Base-by-base conservation (phyloP, 345 rosid species). In the Laguncularia racemosa region DNA sequence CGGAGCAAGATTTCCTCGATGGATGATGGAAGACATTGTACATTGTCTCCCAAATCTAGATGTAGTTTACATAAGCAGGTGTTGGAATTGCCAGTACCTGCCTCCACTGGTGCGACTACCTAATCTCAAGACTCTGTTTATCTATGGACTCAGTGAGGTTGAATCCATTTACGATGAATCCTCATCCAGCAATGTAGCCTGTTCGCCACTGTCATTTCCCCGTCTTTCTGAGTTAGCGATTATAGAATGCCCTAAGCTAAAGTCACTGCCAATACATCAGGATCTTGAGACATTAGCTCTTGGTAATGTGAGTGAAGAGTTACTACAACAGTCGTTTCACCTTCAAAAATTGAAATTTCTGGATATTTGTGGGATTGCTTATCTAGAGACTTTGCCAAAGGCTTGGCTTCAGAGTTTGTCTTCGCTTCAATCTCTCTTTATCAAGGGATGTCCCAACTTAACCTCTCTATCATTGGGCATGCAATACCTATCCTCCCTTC, bases 41-140 rank as follows among this genome's bases (percentile, higher is more conserved):
- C 40, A 9, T 6, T 60, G 28, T 26, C 20, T 51, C 13, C 33
- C 56, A 15, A 40, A 50, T 44, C 49, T 60, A 17, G 56, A 18
- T 16, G 46, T 6, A 40, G 14, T 60, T 12, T 14, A 20, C 17
- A 20, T 60, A 14, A 14, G 2, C 10, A 15, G 14, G n/a, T 60
- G 56, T 51, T n/a, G 8, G 13, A 60, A 50, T 4, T n/a, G 53
- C 48, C 21, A 16, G 9, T 20, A 43, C 7, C 56, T 60, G 23
- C 64, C 64, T n/a, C 49, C 64, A 17, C 19, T 60, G 57, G 47
- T 15, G 15, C 49, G 21, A 14, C 64, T 60, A 4, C 56, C 64
- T 19, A 13, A 4, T n/a, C 64, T 60, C 15, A 51, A 60, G 43
- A 28, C 26, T 15, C 46, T 59, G 14, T 20, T 15, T 10, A 46